Base-by-base conservation (phyloP, 75 land plant species). In the Cupressus sempervirens region DNA sequence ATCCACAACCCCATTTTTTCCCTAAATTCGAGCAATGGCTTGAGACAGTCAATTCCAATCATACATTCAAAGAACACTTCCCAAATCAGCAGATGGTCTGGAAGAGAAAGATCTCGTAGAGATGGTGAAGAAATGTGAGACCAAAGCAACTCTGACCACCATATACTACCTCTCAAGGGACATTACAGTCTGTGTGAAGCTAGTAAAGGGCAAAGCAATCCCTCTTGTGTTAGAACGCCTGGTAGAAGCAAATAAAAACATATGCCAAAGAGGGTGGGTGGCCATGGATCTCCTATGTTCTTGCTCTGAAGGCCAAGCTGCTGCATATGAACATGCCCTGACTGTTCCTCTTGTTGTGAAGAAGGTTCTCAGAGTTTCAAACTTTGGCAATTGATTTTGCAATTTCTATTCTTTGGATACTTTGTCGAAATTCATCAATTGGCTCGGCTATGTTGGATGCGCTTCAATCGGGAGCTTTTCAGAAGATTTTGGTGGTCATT, bases 311-410 rank as follows among this genome's bases (percentile, higher is more conserved):
- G 98, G 98, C 13, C 81, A 91, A 23, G 87, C 83, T 36, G 77
- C 34, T 58, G 88, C 92, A 3, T 58, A 46, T 80, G 88, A 50
- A 16, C 92, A 95, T 82, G 94, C 95, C 0, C 65, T 96, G 72
- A 84, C 94, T 6, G 88, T 94, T 76, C 96, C 98, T 23, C 84
- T 92, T 15, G 81, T 95, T 58, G 93, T 93, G 53, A 91, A 91
- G 91, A 94, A 93, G 83, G 82, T 96, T 13, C 76, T 97, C 40
- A 73, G 94, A 43, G 93, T 95, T 6, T 96, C 98, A 1, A 92
- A 92, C 83, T 58, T n/a, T 85, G 83, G 93, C 96, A 23, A 92
- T 93, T 18, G 94, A 93, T 85, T 88, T 88, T 54, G 91, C 95
- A 8, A 92, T 94, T 0, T 90, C 95, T 35, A 84, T 87, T 2